A percentile compares a stretch with the other conserved stretches of the same genome.
Conservation (phyloP, 2,329 filamentous ascomycete species). For the Aspergillus phoenicis region DNA sequence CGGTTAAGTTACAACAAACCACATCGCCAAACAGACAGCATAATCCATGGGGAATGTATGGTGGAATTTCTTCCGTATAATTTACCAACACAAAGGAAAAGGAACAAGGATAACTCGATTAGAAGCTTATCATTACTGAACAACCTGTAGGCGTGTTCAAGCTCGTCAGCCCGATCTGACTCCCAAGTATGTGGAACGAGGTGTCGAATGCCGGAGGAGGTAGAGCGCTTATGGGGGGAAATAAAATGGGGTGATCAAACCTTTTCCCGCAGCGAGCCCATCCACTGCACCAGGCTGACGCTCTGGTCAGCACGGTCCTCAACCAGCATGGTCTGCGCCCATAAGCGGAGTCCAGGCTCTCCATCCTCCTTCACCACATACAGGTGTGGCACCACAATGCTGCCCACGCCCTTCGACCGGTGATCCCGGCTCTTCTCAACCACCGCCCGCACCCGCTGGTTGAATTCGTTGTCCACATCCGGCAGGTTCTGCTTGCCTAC, state of each 20-base stretch:
- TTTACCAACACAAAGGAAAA: slow-evolving; percentile 20
- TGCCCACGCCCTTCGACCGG: slow-evolving; percentile 82
- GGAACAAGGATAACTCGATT: too few relatives aligned
- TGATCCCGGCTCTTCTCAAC: slow-evolving; percentile 91
- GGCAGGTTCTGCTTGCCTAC: slow-evolving; percentile 89
- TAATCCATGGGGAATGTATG: slow-evolving; percentile 22
- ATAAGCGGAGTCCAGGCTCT: slow-evolving; percentile 90
- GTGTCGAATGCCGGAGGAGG: slow-evolving; percentile 10
- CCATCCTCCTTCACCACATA: slow-evolving; percentile 95
- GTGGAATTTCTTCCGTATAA: slow-evolving; percentile 25
- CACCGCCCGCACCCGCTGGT: slow-evolving; percentile 86
- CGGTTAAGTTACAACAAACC: slow-evolving; percentile 1
- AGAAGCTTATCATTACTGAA: slow-evolving; percentile 33
- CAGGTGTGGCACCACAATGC: slow-evolving; percentile 87
- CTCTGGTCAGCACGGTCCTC: slow-evolving; percentile 95
- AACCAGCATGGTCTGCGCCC: slow-evolving; percentile 93
- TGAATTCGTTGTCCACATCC: slow-evolving; percentile 93
- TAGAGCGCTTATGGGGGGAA: slow-evolving; percentile 6
- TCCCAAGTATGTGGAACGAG: slow-evolving; percentile 14
- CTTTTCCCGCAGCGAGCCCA: slow-evolving; percentile 92
- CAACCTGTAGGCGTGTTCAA: slow-evolving; percentile 32
- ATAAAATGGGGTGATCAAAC: slow-evolving; percentile 54
- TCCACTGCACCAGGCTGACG: slow-evolving; percentile 89
- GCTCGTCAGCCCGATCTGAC: slow-evolving; percentile 27
- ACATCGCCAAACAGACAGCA: slow-evolving; percentile 10